Percentiles rank a stretch among this genome's conserved stretches.
Conservation (phyloP, 371 early-diverging fungal genomes). For the Capillidium rhysosporum region DNA sequence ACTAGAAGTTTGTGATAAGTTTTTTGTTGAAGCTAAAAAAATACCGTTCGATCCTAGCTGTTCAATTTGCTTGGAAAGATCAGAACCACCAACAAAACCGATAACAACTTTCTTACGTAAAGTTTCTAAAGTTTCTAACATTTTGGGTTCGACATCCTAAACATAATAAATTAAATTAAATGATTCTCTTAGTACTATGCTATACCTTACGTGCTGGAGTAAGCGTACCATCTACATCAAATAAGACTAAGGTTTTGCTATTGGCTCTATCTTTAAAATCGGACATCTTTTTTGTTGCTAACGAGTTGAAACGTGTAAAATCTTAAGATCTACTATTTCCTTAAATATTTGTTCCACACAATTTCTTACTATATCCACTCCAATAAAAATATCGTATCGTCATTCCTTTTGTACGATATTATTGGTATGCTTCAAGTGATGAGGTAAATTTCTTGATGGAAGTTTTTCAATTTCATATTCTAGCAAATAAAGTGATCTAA, state of each 20-base stretch:
- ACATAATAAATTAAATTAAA: not conserved
- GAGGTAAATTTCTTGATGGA: no score
- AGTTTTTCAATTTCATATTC: no score
- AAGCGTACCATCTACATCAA: slow-evolving; percentile 99
- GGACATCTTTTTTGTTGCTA: no score
- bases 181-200: not conserved
- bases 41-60: slow-evolving; percentile 82
- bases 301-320: no score
- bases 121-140: slow-evolving; percentile 55
- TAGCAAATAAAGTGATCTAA: no score
- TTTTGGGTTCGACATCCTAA: slow-evolving; percentile 38
- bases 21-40: not conserved
- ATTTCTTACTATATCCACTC: no score
- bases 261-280: slow-evolving; percentile 33
- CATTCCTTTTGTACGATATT: no score
- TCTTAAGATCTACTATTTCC: no score
- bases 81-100: slow-evolving; percentile 99
- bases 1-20: slow-evolving; percentile 13
- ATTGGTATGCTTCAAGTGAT: no score
- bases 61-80: slow-evolving; percentile 93
- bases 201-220: slow-evolving; percentile 83
- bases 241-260: slow-evolving; percentile 78
- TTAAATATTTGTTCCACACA: no score
- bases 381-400: no score
- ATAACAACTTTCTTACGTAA: slow-evolving; percentile 81